Conservation (phyloP, 305 asterid species). For the Solanum hybrid region DNA sequence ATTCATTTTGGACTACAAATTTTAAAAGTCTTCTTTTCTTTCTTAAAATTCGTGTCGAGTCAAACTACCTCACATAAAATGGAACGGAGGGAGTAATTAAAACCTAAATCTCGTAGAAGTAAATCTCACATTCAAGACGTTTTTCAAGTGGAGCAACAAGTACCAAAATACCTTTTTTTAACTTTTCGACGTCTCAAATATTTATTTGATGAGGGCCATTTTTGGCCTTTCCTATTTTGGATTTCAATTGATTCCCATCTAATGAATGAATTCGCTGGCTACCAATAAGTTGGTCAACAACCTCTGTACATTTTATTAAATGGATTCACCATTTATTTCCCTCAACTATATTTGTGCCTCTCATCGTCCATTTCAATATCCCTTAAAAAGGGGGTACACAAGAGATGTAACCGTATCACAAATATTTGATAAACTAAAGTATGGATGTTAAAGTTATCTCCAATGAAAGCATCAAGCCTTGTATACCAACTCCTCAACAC, state of each 20-base stretch:
- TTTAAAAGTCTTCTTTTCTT: too few relatives aligned
- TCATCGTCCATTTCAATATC: neutral
- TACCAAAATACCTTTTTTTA: too few relatives aligned
- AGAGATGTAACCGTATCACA: neutral
- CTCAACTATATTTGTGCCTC: neutral
- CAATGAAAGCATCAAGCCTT: conserved; percentile 10
- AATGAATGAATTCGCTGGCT: neutral
- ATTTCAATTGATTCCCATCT: neutral
- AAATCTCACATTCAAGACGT: neutral
- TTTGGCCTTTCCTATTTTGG: neutral
- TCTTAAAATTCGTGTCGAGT: too few relatives aligned
- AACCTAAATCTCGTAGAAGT: neutral
- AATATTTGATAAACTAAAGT: neutral
- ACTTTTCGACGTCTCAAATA: neutral
- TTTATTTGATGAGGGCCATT: neutral
- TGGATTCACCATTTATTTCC: neutral
- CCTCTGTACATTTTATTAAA: neutral
- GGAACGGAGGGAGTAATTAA: too few relatives aligned
- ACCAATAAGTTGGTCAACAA: neutral
- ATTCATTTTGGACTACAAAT: too few relatives aligned
- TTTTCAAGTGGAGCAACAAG: neutral
- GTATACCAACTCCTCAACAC: conserved; percentile 13
- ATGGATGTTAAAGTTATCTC: conserved; percentile 13
- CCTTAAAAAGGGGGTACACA: neutral
- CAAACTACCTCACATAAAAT: too few relatives aligned